Conservation (phyloP, 331 rosid genomes). For the Rosa hybrid region DNA sequence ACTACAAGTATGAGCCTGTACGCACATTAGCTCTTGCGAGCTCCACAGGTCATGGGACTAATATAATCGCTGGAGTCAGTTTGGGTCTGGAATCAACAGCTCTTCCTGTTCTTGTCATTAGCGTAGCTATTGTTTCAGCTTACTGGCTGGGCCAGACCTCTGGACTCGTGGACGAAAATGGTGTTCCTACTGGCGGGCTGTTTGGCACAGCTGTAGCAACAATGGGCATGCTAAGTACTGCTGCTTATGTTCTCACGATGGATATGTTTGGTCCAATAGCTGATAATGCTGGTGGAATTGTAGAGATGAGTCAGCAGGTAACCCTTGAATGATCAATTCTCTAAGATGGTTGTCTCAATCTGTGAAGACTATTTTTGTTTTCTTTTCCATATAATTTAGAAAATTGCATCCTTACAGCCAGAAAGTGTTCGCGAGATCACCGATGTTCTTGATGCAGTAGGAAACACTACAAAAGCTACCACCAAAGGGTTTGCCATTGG, state of each 20-base stretch:
- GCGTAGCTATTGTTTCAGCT: constrained; percentile 85
- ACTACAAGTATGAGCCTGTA: constrained; percentile 98
- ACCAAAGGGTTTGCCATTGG: constrained; percentile 99
- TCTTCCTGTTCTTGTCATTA: constrained; percentile 96
- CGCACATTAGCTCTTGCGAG: constrained; percentile 93
- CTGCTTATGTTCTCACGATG: constrained; percentile 99
- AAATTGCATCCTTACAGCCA: constrained; percentile 54
- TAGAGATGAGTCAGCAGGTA: constrained; percentile 99
- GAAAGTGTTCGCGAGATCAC: constrained; percentile 99
- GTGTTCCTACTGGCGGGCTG: constrained; percentile 91
- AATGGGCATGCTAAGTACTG: constrained; percentile 99
- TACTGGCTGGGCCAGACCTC: constrained; percentile 89
- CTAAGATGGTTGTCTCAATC: background rate
- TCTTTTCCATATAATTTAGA: background rate
- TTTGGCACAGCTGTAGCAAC: constrained; percentile 99
- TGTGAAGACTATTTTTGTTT: background rate
- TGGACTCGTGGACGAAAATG: constrained; percentile 82
- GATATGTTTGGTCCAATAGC: constrained; percentile 99
- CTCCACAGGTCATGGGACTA: constrained; percentile 97
- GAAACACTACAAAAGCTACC: constrained; percentile 98
- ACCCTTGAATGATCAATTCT: constrained; percentile 21
- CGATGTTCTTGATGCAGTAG: constrained; percentile 95
- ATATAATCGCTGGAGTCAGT: constrained; percentile 97
- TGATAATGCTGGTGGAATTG: constrained; percentile 99
- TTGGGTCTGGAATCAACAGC: constrained; percentile 99